Evolutionary conservation across 768 basidiomycete species (phyloP).

Genomic region (Tubosaeta sp.): DNA sequence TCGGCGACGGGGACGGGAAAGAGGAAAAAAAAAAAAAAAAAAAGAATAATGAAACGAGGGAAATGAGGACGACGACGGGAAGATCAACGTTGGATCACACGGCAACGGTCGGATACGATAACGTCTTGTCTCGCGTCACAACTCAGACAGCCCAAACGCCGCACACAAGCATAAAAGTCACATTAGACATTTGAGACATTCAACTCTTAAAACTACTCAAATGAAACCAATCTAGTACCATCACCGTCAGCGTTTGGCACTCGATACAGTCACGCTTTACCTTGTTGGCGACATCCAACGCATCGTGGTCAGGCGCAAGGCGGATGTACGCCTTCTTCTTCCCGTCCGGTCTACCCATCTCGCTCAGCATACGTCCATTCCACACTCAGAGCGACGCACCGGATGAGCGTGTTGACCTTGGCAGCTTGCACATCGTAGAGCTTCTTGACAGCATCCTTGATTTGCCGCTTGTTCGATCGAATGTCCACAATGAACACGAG

Average conservation of each 20-base stretch:
- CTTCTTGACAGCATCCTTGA: conserved; percentile 99
- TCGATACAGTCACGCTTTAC: conserved; percentile 36
- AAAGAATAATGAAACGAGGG: conserved; percentile 2
- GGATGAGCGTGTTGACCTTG: conserved; percentile 97
- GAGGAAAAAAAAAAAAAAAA: conserved; percentile 4
- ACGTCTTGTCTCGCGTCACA: background rate
- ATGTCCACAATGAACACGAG: conserved; percentile 97
- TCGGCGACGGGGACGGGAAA: conserved; percentile 15
- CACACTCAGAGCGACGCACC: conserved; percentile 47
- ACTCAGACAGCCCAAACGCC: background rate
- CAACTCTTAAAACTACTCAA: conserved; percentile 33
- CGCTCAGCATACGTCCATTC: background rate
- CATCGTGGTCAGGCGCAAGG: conserved; percentile 92
- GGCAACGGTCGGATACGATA: conserved; percentile 7
- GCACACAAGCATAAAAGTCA: background rate
- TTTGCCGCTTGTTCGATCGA: conserved; percentile 96
- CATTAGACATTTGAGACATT: background rate
- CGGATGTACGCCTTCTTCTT: conserved; percentile 99
- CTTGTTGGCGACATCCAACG: conserved; percentile 97
- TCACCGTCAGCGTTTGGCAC: background rate
- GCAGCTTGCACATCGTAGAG: conserved; percentile 94
- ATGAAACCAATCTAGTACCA: conserved; percentile 83
- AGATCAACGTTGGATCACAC: conserved; percentile 16
- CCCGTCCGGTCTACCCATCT: conserved; percentile 76
- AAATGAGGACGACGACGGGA: background rate